Evolutionary conservation across 2,329 filamentous ascomycete genomes (phyloP), one percentile per base, ranked within the genome.

Genomic region (Penicillium sp.): DNA sequence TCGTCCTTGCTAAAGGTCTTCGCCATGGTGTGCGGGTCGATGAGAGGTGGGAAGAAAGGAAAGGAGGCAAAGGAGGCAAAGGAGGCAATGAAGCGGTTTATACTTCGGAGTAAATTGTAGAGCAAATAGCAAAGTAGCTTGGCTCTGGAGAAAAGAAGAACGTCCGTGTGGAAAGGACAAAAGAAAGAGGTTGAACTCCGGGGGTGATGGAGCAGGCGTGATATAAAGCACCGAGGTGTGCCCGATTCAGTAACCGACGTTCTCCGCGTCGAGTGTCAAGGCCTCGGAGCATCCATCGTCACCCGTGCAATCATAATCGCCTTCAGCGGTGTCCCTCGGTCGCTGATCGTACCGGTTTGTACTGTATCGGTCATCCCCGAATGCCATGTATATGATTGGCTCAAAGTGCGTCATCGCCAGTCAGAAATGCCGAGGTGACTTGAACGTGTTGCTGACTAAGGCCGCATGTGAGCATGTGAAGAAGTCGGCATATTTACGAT

Each of bases 1-100:
- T 96, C 91, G 76, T 81, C 81, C 58, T 84, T 79, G 47, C 85
- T 87, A 71, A 95, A 96, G 27, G 82, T 86, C 75, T 93, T 88
- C 44, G 91, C 87, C 93, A 98, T 98, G 64, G 50, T 80, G 23
- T 41, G 49, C 33, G 38, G 37, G 7, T 49, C 42, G 43, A 49
- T 42, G 53, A 50, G 20, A 39, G 38, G 38, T 40, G 50, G 52
- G 28, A 33, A 29, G 41, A 35, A 27, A 23, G 50, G 40, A 35
- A 46, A 24, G 24, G 41, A 20, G 25, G 8, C 25, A 47, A 46
- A 24, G 24, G 41, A 20, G 25, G 8, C 25, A 47, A 33, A 44
- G 40, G 23, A 25, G 35, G 18, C 13, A 44, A 18, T 31, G 25
- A 18, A 18, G n/a, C 1, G 3, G 6, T 8, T 35, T 31, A 38